These are phyloP conservation scores for Myriosclerotinia duriaeana DNA, from an alignment of 2,329 filamentous ascomycete genomes.

Conservation along the genomic window DNA sequence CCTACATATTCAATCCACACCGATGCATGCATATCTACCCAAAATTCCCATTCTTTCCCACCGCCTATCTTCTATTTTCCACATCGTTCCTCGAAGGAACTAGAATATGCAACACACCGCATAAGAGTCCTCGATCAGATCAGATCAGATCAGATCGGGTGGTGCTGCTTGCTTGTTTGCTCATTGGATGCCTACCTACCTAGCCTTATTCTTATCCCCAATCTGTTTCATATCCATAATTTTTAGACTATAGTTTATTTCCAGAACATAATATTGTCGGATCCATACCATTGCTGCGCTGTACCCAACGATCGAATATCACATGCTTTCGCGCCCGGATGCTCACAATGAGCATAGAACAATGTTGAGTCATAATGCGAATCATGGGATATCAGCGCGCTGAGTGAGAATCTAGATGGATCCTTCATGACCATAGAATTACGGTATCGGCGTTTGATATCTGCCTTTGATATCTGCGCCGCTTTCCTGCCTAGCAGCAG, in stretches of 20 bases:
- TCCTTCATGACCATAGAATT: background rate
- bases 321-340: slow-evolving; percentile 4
- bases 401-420: background rate
- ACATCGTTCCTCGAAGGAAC: background rate
- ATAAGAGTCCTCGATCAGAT: background rate
- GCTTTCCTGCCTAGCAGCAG: background rate
- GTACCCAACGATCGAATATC: too few species aligned
- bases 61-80: background rate
- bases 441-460: too few species aligned
- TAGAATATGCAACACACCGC: background rate
- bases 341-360: background rate
- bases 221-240: background rate
- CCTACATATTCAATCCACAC: background rate
- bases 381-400: background rate
- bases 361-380: background rate
- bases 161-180: background rate
- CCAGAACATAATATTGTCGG: too few species aligned
- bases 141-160: background rate
- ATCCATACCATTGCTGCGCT: too few species aligned
- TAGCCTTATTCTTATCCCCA: background rate
- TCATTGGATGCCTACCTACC: background rate
- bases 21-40: background rate
- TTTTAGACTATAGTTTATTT: background rate
- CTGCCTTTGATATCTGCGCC: background rate
- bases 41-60: background rate